These are phyloP conservation scores for Geotrichum fermentans DNA, from an alignment of 1,139 yeast species.

Conservation along the genomic window DNA sequence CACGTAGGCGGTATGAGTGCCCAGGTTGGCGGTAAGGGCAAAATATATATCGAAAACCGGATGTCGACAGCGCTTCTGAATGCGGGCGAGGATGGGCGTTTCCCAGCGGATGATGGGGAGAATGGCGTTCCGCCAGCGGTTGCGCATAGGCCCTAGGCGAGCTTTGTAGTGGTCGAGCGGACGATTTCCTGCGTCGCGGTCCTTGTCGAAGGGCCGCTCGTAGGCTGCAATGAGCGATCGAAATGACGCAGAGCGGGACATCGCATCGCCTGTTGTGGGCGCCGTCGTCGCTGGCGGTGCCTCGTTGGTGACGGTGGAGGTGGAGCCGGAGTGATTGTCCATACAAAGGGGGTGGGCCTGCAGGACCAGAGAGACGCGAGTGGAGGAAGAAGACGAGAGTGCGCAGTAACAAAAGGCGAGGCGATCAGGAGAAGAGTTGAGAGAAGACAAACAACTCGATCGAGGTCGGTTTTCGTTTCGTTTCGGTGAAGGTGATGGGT, in stretches of 20 bases:
- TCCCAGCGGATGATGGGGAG: conserved; percentile 63
- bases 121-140: conserved; percentile 49
- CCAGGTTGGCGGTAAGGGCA: conserved; percentile 84
- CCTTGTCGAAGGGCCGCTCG: conserved; percentile 29
- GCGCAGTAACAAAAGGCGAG: too few relatives aligned
- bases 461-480: too few relatives aligned
- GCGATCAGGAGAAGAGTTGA: too few relatives aligned
- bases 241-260: conserved; percentile 41
- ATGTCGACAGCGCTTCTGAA: conserved; percentile 53
- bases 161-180: conserved; percentile 60
- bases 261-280: background rate
- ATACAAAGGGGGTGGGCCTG: background rate
- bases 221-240: conserved; percentile 29
- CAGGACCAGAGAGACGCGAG: too few relatives aligned
- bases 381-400: background rate
- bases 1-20: conserved; percentile 91
- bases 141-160: conserved; percentile 57
- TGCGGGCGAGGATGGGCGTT: conserved; percentile 51
- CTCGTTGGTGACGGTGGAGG: too few relatives aligned
- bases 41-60: conserved; percentile 67
- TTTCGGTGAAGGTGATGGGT: too few relatives aligned
- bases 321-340: background rate
- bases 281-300: background rate
- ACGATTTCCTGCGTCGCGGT: conserved; percentile 67
- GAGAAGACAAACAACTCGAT: too few relatives aligned